phyloP scores from a whole-genome alignment of 2,329 filamentous ascomycete genomes.

The Onygena corvina region DNA sequence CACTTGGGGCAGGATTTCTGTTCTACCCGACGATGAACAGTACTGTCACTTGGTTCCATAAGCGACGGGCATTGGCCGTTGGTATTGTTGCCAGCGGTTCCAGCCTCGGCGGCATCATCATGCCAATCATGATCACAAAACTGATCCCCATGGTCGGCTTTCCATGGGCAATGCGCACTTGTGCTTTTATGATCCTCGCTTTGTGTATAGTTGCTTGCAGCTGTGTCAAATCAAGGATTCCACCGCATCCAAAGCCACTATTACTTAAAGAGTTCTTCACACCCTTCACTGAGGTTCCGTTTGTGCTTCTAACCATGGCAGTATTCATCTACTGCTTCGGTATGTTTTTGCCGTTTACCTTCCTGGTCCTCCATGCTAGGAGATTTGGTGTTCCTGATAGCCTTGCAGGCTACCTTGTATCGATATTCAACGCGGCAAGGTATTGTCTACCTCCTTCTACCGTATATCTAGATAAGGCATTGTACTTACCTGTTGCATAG shows the following conservation, averaged over 20 bases:
- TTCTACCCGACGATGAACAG: constrained; percentile 36
- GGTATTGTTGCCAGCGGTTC: constrained; percentile 45
- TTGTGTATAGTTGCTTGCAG: constrained; percentile 43
- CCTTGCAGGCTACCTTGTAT: constrained; percentile 42
- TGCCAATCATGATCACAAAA: constrained; percentile 49
- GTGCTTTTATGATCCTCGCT: constrained; percentile 50
- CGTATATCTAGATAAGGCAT: not conserved
- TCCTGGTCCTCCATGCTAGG: constrained; percentile 37
- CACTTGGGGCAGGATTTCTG: constrained; percentile 40
- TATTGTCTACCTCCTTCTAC: constrained; percentile 15
- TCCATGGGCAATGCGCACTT: constrained; percentile 46
- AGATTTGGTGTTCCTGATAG: constrained; percentile 37
- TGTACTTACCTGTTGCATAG: constrained; percentile 16
- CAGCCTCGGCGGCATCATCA: constrained; percentile 47
- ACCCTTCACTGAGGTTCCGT: constrained; percentile 38
- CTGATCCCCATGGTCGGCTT: constrained; percentile 44
- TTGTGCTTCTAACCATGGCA: constrained; percentile 34
- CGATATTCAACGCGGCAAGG: constrained; percentile 42
- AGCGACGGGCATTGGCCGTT: constrained; percentile 41
- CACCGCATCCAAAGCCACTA: constrained; percentile 16
- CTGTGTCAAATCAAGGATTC: constrained; percentile 40
- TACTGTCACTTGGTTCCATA: constrained; percentile 42
- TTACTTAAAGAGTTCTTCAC: constrained; percentile 5
- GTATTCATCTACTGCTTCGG: constrained; percentile 47
- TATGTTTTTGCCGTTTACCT: constrained; percentile 49